phyloP scores from a whole-genome alignment of 257 asterid species.

The Salvia rosmarinus region DNA sequence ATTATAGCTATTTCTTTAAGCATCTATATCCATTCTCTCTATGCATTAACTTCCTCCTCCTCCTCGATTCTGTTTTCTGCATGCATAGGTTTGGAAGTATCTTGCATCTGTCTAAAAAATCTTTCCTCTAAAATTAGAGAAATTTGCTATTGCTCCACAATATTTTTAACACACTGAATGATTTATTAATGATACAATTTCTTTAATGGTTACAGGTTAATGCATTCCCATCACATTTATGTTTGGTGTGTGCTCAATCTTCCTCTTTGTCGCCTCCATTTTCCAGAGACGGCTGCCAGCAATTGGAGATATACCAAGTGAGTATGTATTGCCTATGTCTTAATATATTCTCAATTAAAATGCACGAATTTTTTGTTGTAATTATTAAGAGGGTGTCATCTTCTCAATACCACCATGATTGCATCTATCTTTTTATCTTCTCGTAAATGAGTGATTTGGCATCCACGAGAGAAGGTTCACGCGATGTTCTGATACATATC shows the following conservation, averaged over 20 bases:
- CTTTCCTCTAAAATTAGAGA: too few relatives aligned
- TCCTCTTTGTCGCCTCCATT: conserved; percentile 84
- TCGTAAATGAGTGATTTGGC: neutral
- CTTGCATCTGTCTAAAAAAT: too few relatives aligned
- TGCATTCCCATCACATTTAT: conserved; percentile 91
- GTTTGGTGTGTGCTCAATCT: conserved; percentile 97
- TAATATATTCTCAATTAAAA: neutral
- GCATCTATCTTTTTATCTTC: conserved; percentile 11
- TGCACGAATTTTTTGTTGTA: neutral
- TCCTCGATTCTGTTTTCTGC: too few relatives aligned
- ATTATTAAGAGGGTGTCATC: neutral
- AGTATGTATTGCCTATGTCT: conserved; percentile 31
- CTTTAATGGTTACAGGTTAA: conserved; percentile 55
- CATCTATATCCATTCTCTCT: too few relatives aligned
- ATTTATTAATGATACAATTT: conserved; percentile 6
- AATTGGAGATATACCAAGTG: conserved; percentile 79
- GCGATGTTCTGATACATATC: conserved; percentile 17
- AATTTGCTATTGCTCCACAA: neutral
- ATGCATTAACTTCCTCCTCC: too few relatives aligned
- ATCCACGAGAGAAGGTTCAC: neutral
- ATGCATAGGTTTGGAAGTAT: too few relatives aligned
- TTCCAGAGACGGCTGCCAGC: conserved; percentile 76
- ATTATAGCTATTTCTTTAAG: too few relatives aligned
- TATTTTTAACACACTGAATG: neutral
- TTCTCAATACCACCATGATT: neutral